A percentile compares a stretch with the other conserved stretches of the same genome.
Evolutionary conservation across 805 yeast species (phyloP).

Genomic region (Kuraishia capsulata): DNA sequence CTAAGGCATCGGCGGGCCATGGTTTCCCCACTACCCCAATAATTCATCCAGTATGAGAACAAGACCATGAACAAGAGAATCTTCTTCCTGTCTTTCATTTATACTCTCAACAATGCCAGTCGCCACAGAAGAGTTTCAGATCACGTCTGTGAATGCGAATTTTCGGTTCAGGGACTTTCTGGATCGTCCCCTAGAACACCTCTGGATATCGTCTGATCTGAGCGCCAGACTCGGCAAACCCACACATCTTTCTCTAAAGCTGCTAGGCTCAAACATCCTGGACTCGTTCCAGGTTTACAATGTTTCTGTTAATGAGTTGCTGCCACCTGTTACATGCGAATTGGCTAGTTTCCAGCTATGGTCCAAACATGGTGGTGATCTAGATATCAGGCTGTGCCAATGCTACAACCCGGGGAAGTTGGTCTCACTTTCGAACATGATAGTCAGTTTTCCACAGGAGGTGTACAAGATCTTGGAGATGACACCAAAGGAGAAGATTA

Average conservation of each 20-base stretch:
- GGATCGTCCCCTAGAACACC: background rate
- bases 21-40: too few species aligned
- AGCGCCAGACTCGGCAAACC: background rate
- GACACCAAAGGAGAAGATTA: constrained; percentile 23
- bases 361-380: constrained; percentile 18
- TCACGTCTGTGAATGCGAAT: background rate
- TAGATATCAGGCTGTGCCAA: constrained; percentile 32
- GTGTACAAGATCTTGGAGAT: constrained; percentile 34
- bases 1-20: too few species aligned
- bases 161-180: background rate
- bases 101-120: background rate
- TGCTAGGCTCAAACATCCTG: background rate
- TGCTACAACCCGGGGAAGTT: constrained; percentile 23
- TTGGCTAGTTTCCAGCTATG: background rate
- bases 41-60: too few species aligned
- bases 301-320: background rate
- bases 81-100: too few species aligned
- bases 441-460: constrained; percentile 35
- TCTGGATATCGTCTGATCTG: background rate
- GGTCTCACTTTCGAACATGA: constrained; percentile 23
- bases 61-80: too few species aligned
- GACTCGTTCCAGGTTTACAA: background rate
- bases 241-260: background rate
- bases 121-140: background rate
- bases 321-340: background rate